phyloP scores from a whole-genome alignment of 257 asterid species.

The Solanum medicagineum region DNA sequence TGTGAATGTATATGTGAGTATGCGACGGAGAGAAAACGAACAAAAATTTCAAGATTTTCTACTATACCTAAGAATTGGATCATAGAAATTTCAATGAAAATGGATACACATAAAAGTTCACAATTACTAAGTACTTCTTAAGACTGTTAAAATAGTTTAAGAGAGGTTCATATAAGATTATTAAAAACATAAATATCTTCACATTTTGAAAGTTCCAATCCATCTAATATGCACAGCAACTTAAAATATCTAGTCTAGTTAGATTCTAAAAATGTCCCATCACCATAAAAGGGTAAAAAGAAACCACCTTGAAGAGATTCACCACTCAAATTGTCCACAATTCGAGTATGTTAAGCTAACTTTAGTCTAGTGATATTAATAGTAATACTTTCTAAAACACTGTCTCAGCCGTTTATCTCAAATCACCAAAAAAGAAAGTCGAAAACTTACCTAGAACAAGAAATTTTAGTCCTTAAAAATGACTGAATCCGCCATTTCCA shows the following conservation, averaged over 20 bases:
- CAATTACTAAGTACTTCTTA: background rate
- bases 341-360: background rate
- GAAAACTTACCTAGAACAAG: slow-evolving; percentile 35
- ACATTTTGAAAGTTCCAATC: background rate
- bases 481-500: slow-evolving; percentile 66
- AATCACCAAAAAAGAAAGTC: background rate
- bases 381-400: background rate
- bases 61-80: background rate
- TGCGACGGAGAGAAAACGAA: background rate
- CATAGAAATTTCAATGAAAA: background rate
- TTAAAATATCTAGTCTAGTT: background rate
- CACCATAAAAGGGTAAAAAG: background rate
- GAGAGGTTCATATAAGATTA: background rate
- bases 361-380: background rate
- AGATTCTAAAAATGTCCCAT: slow-evolving; percentile 4
- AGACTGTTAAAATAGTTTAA: background rate
- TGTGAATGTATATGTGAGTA: background rate
- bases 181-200: background rate
- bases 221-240: background rate
- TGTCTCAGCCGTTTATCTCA: background rate
- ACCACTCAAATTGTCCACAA: slow-evolving; percentile 1
- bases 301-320: slow-evolving; percentile 8
- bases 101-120: background rate
- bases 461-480: slow-evolving; percentile 61
- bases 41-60: background rate